Percentiles rank a stretch among this genome's conserved stretches.
Conservation (phyloP, 2,329 filamentous ascomycete species). For the Mollisiaceae sp. region DNA sequence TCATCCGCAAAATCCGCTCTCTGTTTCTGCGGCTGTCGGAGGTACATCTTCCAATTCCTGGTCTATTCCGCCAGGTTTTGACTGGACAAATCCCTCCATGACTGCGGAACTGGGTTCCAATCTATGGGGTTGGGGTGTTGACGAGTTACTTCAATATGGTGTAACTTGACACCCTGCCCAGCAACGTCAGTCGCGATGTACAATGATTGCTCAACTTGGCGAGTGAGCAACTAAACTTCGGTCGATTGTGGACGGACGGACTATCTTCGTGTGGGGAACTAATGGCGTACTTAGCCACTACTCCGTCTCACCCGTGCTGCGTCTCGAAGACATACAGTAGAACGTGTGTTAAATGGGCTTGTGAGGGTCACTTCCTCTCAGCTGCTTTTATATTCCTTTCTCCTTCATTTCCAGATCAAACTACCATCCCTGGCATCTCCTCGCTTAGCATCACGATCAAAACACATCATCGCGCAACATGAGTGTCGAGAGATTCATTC, state of each 20-base stretch:
- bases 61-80: conserved; percentile 6
- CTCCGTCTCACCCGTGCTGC: conserved; percentile 4
- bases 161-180: neutral
- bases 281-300: neutral
- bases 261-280: neutral
- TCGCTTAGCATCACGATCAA: neutral
- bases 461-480: conserved; percentile 5
- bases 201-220: too few relatives aligned
- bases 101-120: conserved; percentile 4
- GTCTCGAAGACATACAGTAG: neutral
- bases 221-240: neutral
- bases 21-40: neutral
- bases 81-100: conserved; percentile 4
- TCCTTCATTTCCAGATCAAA: too few relatives aligned
- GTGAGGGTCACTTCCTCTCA: neutral
- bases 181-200: too few relatives aligned
- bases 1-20: neutral
- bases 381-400: too few relatives aligned
- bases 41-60: neutral
- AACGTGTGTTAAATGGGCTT: neutral
- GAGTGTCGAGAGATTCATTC: conserved; percentile 40
- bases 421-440: neutral
- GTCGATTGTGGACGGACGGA: conserved; percentile 6
- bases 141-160: conserved; percentile 17
- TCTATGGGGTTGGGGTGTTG: conserved; percentile 20